Conservation (phyloP, 495 filamentous ascomycete species). For the Penicillium arizonense region DNA sequence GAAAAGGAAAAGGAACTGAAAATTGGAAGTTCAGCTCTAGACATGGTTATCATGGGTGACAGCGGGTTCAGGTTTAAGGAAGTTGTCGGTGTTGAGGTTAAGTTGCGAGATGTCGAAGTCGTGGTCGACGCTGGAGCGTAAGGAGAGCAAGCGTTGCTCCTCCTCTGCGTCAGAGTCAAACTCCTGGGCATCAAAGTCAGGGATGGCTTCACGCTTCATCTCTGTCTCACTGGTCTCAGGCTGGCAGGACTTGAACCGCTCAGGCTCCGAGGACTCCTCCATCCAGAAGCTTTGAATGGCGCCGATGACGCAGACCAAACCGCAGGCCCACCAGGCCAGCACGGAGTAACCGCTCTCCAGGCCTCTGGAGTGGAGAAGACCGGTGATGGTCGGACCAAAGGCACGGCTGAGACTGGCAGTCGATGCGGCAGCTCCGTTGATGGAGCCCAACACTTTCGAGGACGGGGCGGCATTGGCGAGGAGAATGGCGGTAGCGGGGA, state of each 20-base stretch:
- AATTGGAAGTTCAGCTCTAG: neutral
- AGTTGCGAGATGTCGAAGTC: conserved; percentile 33
- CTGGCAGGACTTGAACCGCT: conserved; percentile 22
- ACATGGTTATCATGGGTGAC: conserved; percentile 5
- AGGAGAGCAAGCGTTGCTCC: conserved; percentile 41
- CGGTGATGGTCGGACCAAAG: conserved; percentile 85
- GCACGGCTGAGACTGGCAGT: conserved; percentile 84
- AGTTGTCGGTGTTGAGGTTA: conserved; percentile 18
- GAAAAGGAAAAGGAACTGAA: conserved; percentile 1
- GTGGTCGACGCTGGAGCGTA: conserved; percentile 40
- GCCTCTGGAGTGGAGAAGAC: conserved; percentile 78
- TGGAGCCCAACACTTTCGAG: conserved; percentile 74
- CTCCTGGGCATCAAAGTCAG: conserved; percentile 21
- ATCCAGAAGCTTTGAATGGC: conserved; percentile 58
- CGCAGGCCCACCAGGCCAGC: conserved; percentile 89
- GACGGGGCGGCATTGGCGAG: conserved; percentile 81
- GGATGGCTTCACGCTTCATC: conserved; percentile 24
- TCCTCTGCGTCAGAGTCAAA: conserved; percentile 31
- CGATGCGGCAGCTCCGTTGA: conserved; percentile 92
- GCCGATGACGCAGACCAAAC: conserved; percentile 70
- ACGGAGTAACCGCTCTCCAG: conserved; percentile 77
- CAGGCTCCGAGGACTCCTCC: conserved; percentile 38
- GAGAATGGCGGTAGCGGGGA: conserved; percentile 82
- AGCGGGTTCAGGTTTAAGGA: conserved; percentile 6
- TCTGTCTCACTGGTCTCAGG: conserved; percentile 23